A percentile compares a stretch with the other conserved stretches of the same genome.
phyloP scores from a whole-genome alignment of 1,284 basidiomycete genomes.

The Porodaedalea pini region DNA sequence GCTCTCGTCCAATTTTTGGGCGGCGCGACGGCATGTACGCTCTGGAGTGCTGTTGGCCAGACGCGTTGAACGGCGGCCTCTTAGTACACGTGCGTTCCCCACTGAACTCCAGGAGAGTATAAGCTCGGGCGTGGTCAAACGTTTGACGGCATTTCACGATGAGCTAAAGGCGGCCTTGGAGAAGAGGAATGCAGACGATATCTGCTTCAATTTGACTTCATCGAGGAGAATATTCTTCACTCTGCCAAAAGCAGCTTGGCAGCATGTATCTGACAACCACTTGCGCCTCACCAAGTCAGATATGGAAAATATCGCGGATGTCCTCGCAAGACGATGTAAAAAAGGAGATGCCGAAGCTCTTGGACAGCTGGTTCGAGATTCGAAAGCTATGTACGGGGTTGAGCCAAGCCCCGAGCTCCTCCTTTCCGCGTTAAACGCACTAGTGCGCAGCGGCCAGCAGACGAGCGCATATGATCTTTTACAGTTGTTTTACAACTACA shows the following conservation, averaged over 20 bases:
- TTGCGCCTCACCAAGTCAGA: neutral
- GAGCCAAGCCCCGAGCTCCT: neutral
- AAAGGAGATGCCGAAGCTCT: constrained; percentile 6
- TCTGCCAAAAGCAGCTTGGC: constrained; percentile 1
- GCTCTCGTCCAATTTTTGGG: neutral
- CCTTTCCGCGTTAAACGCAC: neutral
- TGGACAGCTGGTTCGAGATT: constrained; percentile 6
- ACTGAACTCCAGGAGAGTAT: neutral
- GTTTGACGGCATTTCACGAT: neutral
- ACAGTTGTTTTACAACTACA: neutral
- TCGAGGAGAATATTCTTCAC: constrained; percentile 5
- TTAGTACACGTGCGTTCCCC: neutral
- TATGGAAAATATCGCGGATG: neutral
- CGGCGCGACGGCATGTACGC: neutral
- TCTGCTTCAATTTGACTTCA: neutral
- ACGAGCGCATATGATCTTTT: constrained; percentile 10
- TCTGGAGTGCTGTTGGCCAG: neutral
- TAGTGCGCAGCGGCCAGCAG: neutral
- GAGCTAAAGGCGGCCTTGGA: neutral
- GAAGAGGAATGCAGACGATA: constrained; percentile 1
- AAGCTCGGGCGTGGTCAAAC: neutral
- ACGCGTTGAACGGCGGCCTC: neutral
- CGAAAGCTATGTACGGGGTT: constrained; percentile 5
- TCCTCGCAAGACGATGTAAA: constrained; percentile 1
- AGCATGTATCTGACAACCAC: neutral